Evolutionary conservation across 2,329 filamentous ascomycete genomes (phyloP), one percentile per base, ranked within the genome.

Genomic region (Mycosphaerella sp.): DNA sequence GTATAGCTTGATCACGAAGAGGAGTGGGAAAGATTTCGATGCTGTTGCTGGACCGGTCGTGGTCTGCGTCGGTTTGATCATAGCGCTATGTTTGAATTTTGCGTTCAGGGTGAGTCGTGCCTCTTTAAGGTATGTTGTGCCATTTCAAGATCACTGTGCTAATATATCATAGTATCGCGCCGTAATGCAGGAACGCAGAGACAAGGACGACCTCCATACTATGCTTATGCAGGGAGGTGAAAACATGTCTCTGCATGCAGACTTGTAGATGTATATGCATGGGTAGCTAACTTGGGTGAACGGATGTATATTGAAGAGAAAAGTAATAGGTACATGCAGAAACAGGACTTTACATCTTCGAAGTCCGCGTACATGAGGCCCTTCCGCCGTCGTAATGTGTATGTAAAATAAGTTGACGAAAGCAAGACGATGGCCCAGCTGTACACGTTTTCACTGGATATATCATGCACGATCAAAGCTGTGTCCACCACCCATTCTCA

Each of bases 1-100:
- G 30, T 79, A 85, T 53, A 78, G 75, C 48, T 82, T 97, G 77
- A 98, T 98, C 65, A 70, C 85, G 35, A 81, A 88, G 68, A 77
- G 93, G 58, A 95, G 89, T 64, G 89, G 89, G 8, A 91, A 86
- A 69, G 90, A 97, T 62, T 94, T 98, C 69, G 91, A 98, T 69
- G 93, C 89, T 62, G 74, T 91, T 64, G 70, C 88, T 53, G 93
- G 93, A 0, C 93, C 93, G 0, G 71, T 96, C 49, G 77, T 94
- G 7, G 84, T 97, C 39, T 93, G 87, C 64, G 70, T 85, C 34
- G 87, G 89, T 3, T 68, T 98, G 66, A 84, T 87, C 56, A 64
- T 85, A 44, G 89, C 90, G 6, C 70, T 98, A 65, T 76, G 89
- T 53, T 67, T 95, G 62, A 98, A 98, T 68, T 95, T 97, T 73